Conservation (phyloP, 495 filamentous ascomycete genomes). For the Xanthoparmelia taractica region DNA sequence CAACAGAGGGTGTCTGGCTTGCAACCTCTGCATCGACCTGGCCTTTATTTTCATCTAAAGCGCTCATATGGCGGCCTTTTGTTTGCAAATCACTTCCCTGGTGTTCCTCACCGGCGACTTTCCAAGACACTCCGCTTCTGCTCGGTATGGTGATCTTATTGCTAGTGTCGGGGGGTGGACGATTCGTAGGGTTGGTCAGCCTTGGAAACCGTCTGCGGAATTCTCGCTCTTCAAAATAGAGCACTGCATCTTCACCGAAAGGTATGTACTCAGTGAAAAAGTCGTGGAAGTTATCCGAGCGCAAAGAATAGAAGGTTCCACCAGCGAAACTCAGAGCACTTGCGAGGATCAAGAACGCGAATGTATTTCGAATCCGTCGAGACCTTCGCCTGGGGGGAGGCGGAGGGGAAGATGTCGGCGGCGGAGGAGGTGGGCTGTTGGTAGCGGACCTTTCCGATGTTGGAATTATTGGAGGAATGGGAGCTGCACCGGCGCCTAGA, state of each 20-base stretch:
- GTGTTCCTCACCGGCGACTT: constrained; percentile 53
- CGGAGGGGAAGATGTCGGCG: constrained; percentile 42
- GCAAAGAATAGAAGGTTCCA: constrained; percentile 81
- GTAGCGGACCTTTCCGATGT: constrained; percentile 10
- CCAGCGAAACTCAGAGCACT: constrained; percentile 72
- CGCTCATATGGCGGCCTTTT: constrained; percentile 43
- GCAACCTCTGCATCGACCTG: constrained; percentile 26
- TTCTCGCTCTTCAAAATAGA: constrained; percentile 96
- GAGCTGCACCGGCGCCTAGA: constrained; percentile 21
- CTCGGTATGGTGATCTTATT: constrained; percentile 75
- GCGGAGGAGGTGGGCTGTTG: constrained; percentile 32
- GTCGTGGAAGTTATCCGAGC: constrained; percentile 96
- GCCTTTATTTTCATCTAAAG: constrained; percentile 28
- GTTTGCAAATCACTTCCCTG: constrained; percentile 39
- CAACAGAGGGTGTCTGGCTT: constrained; percentile 31
- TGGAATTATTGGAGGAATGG: constrained; percentile 16
- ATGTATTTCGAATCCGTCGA: constrained; percentile 67
- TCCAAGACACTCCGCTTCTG: constrained; percentile 79
- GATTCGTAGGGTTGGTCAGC: constrained; percentile 46
- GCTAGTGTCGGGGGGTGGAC: constrained; percentile 46
- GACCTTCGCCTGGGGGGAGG: constrained; percentile 49
- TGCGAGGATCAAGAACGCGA: constrained; percentile 64
- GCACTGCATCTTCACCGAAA: constrained; percentile 86
- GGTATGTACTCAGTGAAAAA: constrained; percentile 98
- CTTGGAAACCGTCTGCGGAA: constrained; percentile 87